Conservation (phyloP, 768 basidiomycete species). For the Kwoniella sp. region DNA sequence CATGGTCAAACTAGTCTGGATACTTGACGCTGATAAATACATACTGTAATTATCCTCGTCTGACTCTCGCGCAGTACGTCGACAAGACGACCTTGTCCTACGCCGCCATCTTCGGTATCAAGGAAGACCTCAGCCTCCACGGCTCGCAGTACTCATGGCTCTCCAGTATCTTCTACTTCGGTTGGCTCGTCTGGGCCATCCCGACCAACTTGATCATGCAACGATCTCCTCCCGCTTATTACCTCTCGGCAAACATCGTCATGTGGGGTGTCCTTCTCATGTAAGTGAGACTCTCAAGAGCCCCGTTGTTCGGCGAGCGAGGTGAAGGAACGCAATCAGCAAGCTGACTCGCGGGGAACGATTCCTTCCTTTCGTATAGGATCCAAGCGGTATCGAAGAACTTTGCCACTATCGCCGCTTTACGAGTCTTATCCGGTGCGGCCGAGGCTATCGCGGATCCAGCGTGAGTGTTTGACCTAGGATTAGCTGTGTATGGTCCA, state of each 20-base stretch:
- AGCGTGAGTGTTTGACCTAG: constrained; percentile 28
- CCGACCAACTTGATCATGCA: constrained; percentile 60
- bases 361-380: constrained; percentile 10
- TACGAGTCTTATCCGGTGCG: constrained; percentile 58
- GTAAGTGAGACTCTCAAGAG: too few relatives aligned
- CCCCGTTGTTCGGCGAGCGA: too few relatives aligned
- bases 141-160: constrained; percentile 17
- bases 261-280: constrained; percentile 59
- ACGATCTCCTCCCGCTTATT: constrained; percentile 57
- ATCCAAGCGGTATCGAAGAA: constrained; percentile 57
- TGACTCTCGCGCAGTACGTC: constrained; percentile 24
- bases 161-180: constrained; percentile 52
- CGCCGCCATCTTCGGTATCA: constrained; percentile 50
- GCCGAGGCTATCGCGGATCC: constrained; percentile 59
- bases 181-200: constrained; percentile 59
- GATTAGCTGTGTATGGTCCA: too few relatives aligned
- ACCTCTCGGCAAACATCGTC: constrained; percentile 58
- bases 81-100: constrained; percentile 55
- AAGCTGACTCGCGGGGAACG: too few relatives aligned
- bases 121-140: constrained; percentile 8
- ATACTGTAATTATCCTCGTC: too few relatives aligned
- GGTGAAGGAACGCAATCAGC: too few relatives aligned
- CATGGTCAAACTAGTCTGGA: background rate
- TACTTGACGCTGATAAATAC: background rate
- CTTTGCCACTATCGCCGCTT: constrained; percentile 57